phyloP scores from a whole-genome alignment of 495 filamentous ascomycete genomes.

The Annulohypoxylon moriforme region DNA sequence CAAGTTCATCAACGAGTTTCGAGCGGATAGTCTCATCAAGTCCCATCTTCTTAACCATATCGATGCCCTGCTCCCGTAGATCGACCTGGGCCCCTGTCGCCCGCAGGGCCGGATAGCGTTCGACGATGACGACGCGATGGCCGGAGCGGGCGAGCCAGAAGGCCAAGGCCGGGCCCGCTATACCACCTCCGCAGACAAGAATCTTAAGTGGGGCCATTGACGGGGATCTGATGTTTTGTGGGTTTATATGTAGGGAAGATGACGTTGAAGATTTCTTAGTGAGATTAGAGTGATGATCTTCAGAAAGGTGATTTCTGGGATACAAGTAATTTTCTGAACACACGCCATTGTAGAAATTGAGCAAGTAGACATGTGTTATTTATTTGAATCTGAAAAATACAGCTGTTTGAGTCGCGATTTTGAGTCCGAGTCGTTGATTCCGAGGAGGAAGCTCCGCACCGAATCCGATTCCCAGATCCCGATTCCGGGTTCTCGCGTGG shows the following conservation, averaged over 20 bases:
- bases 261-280: not conserved
- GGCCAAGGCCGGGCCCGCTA: conserved; percentile 61
- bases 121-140: conserved; percentile 63
- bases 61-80: conserved; percentile 60
- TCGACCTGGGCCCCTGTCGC: conserved; percentile 65
- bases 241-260: not conserved
- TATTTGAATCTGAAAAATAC: not conserved
- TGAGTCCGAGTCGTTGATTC: not conserved
- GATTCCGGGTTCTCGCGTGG: conserved; percentile 6
- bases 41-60: conserved; percentile 63
- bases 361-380: not conserved
- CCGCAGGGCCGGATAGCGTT: conserved; percentile 59
- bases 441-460: not conserved
- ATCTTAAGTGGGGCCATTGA: conserved; percentile 43
- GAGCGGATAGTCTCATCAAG: conserved; percentile 59
- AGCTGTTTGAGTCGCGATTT: not conserved
- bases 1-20: conserved; percentile 54
- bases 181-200: conserved; percentile 51
- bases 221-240: not conserved
- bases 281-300: not conserved
- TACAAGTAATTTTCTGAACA: not conserved
- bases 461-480: not conserved
- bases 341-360: not conserved
- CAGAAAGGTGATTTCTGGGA: not conserved
- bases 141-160: conserved; percentile 64